phyloP scores from a whole-genome alignment of 129 eudicot species.

The Flaveria ramosissima region DNA sequence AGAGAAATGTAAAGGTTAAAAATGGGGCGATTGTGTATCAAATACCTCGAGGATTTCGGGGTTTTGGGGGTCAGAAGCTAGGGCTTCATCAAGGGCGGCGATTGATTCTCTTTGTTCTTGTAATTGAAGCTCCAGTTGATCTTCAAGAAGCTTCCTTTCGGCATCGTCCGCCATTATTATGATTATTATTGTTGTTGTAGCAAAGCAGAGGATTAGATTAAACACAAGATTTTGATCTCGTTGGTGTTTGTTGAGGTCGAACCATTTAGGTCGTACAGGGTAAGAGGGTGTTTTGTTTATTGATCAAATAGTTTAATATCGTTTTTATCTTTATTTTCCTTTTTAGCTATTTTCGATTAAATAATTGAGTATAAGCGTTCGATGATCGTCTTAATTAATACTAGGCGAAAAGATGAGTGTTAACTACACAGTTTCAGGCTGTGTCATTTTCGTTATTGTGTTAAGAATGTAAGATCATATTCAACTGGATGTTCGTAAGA shows the following conservation, averaged over 20 bases:
- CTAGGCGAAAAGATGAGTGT: too few relatives aligned
- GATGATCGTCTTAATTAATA: too few relatives aligned
- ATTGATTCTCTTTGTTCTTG: slow-evolving; percentile 84
- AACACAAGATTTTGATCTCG: background rate
- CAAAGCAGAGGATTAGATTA: slow-evolving; percentile 11
- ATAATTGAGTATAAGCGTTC: too few relatives aligned
- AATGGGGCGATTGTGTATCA: slow-evolving; percentile 16
- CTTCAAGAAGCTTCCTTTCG: slow-evolving; percentile 72
- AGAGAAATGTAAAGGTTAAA: background rate
- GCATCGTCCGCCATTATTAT: slow-evolving; percentile 69
- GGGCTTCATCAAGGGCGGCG: slow-evolving; percentile 61
- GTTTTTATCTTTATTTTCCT: too few relatives aligned
- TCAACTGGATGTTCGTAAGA: too few relatives aligned
- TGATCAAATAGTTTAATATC: too few relatives aligned
- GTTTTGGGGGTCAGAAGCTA: slow-evolving; percentile 66
- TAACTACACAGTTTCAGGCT: too few relatives aligned
- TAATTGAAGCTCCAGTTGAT: slow-evolving; percentile 76
- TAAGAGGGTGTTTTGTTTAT: background rate
- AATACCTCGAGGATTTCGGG: slow-evolving; percentile 76
- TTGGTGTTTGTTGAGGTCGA: background rate
- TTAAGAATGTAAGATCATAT: too few relatives aligned
- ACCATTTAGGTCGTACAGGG: slow-evolving; percentile 27
- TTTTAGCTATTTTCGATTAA: too few relatives aligned
- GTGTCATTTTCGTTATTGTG: too few relatives aligned
- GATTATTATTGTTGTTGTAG: background rate